Base-by-base conservation (phyloP, 2,329 filamentous ascomycete species). In the Phialocephala sp. region DNA sequence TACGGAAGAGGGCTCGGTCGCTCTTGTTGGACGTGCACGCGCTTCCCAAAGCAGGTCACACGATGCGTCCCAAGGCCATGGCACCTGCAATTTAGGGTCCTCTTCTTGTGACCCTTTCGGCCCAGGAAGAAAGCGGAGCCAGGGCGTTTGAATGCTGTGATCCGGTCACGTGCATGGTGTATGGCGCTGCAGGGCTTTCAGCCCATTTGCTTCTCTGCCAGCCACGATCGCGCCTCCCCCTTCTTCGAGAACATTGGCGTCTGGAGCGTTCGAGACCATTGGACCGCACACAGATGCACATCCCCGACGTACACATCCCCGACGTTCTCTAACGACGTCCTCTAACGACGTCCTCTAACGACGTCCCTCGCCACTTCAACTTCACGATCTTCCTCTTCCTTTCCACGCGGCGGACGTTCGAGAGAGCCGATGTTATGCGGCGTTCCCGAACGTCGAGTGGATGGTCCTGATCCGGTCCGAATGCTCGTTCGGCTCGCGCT, bases 161-260 rank as follows among this genome's bases (percentile, higher is more conserved):
- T 3, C 27, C 24, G 50, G 4, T 56, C 52, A 18, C 52, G 27
- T 32, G 27, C 27, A 32, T 32, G 27, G 27, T 6, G 20, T 4
- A 8, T 35, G 27, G 5, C 27, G 27, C 35, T 57, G 1, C 18
- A 39, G 35, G 35, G 6, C 1, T 57, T 20, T n/a, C 55, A 39
- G 55, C 55, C 35, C n/a, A 41, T 36, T 52, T 57, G 32, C 55
- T 57, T 57, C 39, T 37, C 55, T 57, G 11, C 15, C 36, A 8
- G 55, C 32, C 32, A 41, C 20, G 32, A 41, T 27, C 20, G 55
- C 39, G 55, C 9, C 32, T 54, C 24, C 27, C 15, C 50, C 18
- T 57, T 55, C 50, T 55, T 37, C 36, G 15, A 57, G 36, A 39
- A 37, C 24, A 57, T 39, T 57, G n/a, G 32, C 27, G 50, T 54